Evolutionary conservation across 257 asterid species (phyloP).

Genomic region (Gentiana dahurica): DNA sequence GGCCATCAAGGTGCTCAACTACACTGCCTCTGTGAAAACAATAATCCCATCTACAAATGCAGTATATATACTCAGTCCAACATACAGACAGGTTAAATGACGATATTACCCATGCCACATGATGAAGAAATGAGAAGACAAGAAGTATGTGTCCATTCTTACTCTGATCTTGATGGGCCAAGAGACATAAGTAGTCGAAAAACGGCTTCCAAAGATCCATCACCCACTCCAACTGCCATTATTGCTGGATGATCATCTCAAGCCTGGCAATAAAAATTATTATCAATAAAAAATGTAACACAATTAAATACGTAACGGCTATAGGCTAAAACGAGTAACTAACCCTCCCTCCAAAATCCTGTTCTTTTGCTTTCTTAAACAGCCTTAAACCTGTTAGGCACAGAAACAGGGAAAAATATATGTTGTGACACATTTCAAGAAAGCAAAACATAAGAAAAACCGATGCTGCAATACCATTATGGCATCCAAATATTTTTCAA

Average conservation of each 20-base stretch:
- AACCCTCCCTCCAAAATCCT: slow-evolving; percentile 64
- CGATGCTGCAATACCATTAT: too few species aligned
- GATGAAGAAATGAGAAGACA: too few species aligned
- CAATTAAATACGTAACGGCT: slow-evolving; percentile 6
- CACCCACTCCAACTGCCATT: slow-evolving; percentile 90
- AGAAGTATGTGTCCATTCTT: slow-evolving; percentile 15
- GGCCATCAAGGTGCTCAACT: slow-evolving; percentile 95
- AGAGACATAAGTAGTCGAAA: slow-evolving; percentile 71
- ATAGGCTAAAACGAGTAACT: slow-evolving; percentile 12
- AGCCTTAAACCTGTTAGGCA: slow-evolving; percentile 55
- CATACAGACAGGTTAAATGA: too few species aligned
- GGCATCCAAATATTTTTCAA: too few species aligned
- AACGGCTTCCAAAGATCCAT: slow-evolving; percentile 76
- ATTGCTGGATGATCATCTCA: slow-evolving; percentile 90
- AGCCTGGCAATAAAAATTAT: slow-evolving; percentile 21
- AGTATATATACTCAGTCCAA: background rate
- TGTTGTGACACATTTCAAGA: too few species aligned
- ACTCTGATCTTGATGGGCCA: slow-evolving; percentile 87
- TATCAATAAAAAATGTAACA: slow-evolving; percentile 1
- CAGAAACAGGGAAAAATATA: too few species aligned
- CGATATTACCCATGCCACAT: too few species aligned
- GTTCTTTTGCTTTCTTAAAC: slow-evolving; percentile 90
- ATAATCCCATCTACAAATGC: slow-evolving; percentile 85
- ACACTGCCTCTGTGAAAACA: slow-evolving; percentile 78
- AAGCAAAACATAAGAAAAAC: too few species aligned